Percentiles rank a stretch among this genome's conserved stretches.
phyloP scores from a whole-genome alignment of 1,284 basidiomycete genomes.

The Apiotrichum siamense region DNA sequence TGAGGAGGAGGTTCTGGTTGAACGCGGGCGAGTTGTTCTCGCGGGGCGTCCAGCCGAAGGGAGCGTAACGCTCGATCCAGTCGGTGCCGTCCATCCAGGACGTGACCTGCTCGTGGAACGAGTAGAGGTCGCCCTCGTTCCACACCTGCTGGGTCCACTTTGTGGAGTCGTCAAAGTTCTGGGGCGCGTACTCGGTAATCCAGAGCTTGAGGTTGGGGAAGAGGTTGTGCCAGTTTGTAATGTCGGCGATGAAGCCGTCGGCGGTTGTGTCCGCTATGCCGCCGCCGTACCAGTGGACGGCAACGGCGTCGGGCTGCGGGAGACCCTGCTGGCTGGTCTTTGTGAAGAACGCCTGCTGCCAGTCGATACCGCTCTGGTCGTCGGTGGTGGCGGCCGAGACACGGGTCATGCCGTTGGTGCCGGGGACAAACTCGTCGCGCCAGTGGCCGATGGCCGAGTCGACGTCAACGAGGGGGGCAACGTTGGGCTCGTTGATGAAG shows the following conservation, averaged over 20 bases:
- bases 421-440: conserved; percentile 57
- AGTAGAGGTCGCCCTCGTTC: conserved; percentile 51
- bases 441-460: conserved; percentile 49
- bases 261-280: neutral
- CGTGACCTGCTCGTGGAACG: no score
- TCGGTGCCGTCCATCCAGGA: no score
- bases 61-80: no score
- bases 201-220: conserved; percentile 30
- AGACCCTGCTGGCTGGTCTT: conserved; percentile 46
- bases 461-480: conserved; percentile 54
- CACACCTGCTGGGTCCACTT: conserved; percentile 50
- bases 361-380: conserved; percentile 30
- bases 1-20: no score
- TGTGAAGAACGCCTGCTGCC: conserved; percentile 59
- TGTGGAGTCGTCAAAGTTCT: conserved; percentile 58
- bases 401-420: conserved; percentile 9
- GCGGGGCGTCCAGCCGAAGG: no score
- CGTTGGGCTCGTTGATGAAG: conserved; percentile 63
- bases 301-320: conserved; percentile 31
- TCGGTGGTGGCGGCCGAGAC: conserved; percentile 48
- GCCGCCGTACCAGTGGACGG: conserved; percentile 46
- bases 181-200: conserved; percentile 48
- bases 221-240: conserved; percentile 38
- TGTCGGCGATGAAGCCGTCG: conserved; percentile 40
- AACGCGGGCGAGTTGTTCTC: no score